Evolutionary conservation across 345 rosid genomes (phyloP).

Genomic region (Garcia nutans): DNA sequence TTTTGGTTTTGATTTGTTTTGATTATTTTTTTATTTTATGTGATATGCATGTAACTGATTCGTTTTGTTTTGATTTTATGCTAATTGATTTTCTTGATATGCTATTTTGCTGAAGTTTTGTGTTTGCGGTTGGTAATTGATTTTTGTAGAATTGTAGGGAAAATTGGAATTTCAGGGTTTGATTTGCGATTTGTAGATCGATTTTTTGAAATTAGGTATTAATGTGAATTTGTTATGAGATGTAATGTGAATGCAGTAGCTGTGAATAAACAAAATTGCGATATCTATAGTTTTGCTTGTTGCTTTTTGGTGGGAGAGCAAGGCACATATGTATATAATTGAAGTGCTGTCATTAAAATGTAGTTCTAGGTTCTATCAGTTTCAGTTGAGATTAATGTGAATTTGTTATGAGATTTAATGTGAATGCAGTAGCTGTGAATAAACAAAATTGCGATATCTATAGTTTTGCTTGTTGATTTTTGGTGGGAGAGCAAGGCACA

Average conservation of each 20-base stretch:
- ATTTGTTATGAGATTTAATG: no score
- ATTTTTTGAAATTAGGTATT: not conserved
- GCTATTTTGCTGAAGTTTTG: not conserved
- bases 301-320: no score
- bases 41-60: conserved; percentile 1
- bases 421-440: no score
- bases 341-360: no score
- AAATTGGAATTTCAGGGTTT: not conserved
- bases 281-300: not conserved
- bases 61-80: not conserved
- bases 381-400: no score
- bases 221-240: not conserved
- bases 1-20: not conserved
- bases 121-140: not conserved
- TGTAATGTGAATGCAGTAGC: not conserved
- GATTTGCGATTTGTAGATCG: not conserved
- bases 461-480: no score
- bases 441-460: no score
- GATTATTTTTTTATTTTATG: not conserved
- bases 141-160: not conserved
- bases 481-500: no score
- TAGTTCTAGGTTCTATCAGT: no score
- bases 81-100: conserved; percentile 5
- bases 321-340: not conserved
- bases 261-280: no score